Conservation (phyloP, 2,329 filamentous ascomycete genomes). For the Westerdykella aurantiaca region DNA sequence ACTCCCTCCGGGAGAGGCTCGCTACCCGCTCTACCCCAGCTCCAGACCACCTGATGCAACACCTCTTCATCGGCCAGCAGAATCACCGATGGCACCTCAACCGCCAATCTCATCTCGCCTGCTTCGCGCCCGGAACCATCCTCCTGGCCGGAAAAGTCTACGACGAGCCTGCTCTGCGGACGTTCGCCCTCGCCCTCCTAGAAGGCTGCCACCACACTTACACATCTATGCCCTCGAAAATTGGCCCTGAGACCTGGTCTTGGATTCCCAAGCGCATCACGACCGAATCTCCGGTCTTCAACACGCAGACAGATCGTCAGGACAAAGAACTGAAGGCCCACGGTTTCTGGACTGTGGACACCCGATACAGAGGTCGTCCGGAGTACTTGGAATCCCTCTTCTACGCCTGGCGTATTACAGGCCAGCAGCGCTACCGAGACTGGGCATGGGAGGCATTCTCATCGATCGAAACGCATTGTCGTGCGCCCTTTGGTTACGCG, state of each 20-base stretch:
- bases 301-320: slow-evolving; percentile 24
- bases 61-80: slow-evolving; percentile 38
- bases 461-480: slow-evolving; percentile 34
- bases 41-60: slow-evolving; percentile 29
- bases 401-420: slow-evolving; percentile 39
- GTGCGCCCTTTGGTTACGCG: slow-evolving; percentile 37
- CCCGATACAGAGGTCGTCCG: slow-evolving; percentile 33
- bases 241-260: slow-evolving; percentile 36
- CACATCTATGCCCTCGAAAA: slow-evolving; percentile 32
- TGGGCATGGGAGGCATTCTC: slow-evolving; percentile 41
- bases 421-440: slow-evolving; percentile 35
- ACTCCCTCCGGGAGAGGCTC: slow-evolving; percentile 34
- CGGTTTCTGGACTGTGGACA: slow-evolving; percentile 33
- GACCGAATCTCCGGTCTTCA: slow-evolving; percentile 24
- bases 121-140: slow-evolving; percentile 37
- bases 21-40: slow-evolving; percentile 33
- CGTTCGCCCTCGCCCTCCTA: slow-evolving; percentile 37
- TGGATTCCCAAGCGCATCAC: slow-evolving; percentile 30
- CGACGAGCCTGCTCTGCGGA: slow-evolving; percentile 25
- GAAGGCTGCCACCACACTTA: slow-evolving; percentile 39
- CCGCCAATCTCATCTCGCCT: slow-evolving; percentile 36
- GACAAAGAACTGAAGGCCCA: slow-evolving; percentile 21
- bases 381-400: slow-evolving; percentile 40
- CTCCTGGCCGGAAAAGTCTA: slow-evolving; percentile 36
- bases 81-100: slow-evolving; percentile 33